These are phyloP conservation scores for Phyllosticta citribraziliensis DNA, from an alignment of 2,329 filamentous ascomycete genomes.

Conservation along the genomic window DNA sequence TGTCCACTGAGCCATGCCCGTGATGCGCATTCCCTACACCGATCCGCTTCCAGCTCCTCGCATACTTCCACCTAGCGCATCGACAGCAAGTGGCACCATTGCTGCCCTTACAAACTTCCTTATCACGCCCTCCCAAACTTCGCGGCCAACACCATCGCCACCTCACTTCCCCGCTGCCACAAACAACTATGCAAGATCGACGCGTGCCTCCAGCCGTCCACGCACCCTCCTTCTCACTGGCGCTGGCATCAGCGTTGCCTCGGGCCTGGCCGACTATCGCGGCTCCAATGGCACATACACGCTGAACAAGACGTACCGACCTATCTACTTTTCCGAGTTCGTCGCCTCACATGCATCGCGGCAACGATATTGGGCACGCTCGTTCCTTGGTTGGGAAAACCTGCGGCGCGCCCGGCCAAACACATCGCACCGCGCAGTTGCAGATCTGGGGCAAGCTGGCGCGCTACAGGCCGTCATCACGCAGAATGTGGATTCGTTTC, in stretches of 20 bases:
- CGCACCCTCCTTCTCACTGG: slow-evolving; percentile 61
- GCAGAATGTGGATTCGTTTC: slow-evolving; percentile 96
- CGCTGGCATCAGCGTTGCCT: slow-evolving; percentile 87
- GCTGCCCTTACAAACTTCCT: slow-evolving; percentile 71
- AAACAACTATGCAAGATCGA: not conserved
- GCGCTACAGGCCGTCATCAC: slow-evolving; percentile 71
- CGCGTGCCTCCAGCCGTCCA: not conserved
- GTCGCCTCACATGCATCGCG: slow-evolving; percentile 68
- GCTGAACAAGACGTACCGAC: slow-evolving; percentile 79
- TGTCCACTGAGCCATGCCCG: slow-evolving; percentile 39
- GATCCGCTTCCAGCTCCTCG: slow-evolving; percentile 65
- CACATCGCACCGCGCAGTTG: slow-evolving; percentile 65
- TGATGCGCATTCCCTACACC: slow-evolving; percentile 87
- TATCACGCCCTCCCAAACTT: slow-evolving; percentile 44
- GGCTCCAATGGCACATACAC: slow-evolving; percentile 86
- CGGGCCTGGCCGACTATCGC: slow-evolving; percentile 85
- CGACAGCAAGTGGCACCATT: slow-evolving; percentile 61
- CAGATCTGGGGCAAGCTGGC: slow-evolving; percentile 60
- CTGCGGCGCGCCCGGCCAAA: slow-evolving; percentile 74
- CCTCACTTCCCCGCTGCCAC: not conserved
- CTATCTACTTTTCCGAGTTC: slow-evolving; percentile 92
- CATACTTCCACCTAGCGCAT: slow-evolving; percentile 64
- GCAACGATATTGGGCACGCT: slow-evolving; percentile 92
- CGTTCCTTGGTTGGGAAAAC: slow-evolving; percentile 85
- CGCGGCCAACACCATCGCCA: slow-evolving; percentile 25